Evolutionary conservation across 169 alveolate species (phyloP).

Genomic region (Theileria parva): DNA sequence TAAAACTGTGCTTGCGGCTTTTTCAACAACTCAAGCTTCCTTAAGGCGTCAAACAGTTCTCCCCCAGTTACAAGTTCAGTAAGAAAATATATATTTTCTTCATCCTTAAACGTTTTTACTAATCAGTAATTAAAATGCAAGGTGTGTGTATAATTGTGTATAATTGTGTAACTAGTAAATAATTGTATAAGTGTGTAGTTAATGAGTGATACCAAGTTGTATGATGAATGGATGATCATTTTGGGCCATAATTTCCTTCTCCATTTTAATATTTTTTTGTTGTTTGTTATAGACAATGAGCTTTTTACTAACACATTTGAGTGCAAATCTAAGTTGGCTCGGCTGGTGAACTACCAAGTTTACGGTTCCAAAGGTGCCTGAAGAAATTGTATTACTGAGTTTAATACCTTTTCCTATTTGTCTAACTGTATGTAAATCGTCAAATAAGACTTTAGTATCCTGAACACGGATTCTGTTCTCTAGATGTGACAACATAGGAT

Average conservation of each 20-base stretch:
- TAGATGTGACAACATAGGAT: conserved; percentile 86
- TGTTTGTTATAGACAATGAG: conserved; percentile 80
- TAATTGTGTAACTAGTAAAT: neutral
- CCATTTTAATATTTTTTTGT: conserved; percentile 85
- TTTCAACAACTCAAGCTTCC: conserved; percentile 86
- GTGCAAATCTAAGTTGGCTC: conserved; percentile 84
- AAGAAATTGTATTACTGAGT: neutral
- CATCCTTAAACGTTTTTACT: conserved; percentile 90
- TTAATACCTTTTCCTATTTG: conserved; percentile 83
- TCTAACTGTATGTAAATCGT: conserved; percentile 79
- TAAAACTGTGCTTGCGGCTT: conserved; percentile 90
- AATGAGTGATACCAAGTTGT: conserved; percentile 70
- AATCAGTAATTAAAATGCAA: neutral
- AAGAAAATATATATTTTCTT: conserved; percentile 84
- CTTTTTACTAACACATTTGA: conserved; percentile 85
- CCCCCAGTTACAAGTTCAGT: conserved; percentile 93
- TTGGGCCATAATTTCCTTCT: conserved; percentile 90
- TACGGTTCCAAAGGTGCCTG: conserved; percentile 89
- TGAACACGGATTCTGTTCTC: conserved; percentile 89
- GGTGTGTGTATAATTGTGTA: neutral
- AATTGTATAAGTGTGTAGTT: no score
- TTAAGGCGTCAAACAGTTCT: conserved; percentile 90
- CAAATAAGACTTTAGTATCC: conserved; percentile 84
- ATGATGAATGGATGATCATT: conserved; percentile 94
- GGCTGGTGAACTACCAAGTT: conserved; percentile 82